Base-by-base conservation (phyloP, 768 basidiomycete species). In the Boletus sp. region DNA sequence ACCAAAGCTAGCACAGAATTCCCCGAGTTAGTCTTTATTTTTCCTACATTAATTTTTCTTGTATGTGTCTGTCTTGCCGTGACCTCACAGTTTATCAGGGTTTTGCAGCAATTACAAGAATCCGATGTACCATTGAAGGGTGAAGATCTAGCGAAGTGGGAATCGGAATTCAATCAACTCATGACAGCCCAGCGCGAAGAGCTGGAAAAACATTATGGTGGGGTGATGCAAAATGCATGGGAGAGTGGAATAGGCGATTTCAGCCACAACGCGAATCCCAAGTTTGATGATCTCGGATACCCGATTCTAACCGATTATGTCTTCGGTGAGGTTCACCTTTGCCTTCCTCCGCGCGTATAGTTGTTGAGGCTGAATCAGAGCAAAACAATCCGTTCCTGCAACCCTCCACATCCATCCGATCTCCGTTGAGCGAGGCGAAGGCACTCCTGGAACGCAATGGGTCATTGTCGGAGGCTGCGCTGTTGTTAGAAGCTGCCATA, bases 401-500 rank as follows among this genome's bases (percentile, higher is more conserved):
- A 48, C 75, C 78, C 10, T 74, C 77, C 1, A 63, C 71, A 3
- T 75, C 77, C 2, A 70, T 74, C 29, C 77, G 75, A n/a, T 80
- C 83, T 32, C 65, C 69, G 5, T 72, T 90, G n/a, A 74, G 69
- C 44, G 84, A 88, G 56, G 94, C 92, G 2, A 93, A 94, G 69
- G 75, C 78, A 15, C 72, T 95, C 15, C 73, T 98, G 10, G 82
- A 85, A 21, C 79, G 81, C 54, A 92, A 93, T 51, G 93, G 92
- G 2, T 90, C 94, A 3, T 72, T 99, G 23, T 86, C 92, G 2
- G 92, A 97, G 66, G 93, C 87, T 13, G 88, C 87, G 0, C 76
- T 93, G 38, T 76, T 96, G 63, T 76, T 98, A 21, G 96, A 99
- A 73, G 93, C 93, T 14, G 92, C 93, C 35, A 90, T 98, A 54